Evolutionary conservation across 257 asterid genomes (phyloP), one percentile per base, ranked within the genome.

Genomic region (Capsicum baccatum): DNA sequence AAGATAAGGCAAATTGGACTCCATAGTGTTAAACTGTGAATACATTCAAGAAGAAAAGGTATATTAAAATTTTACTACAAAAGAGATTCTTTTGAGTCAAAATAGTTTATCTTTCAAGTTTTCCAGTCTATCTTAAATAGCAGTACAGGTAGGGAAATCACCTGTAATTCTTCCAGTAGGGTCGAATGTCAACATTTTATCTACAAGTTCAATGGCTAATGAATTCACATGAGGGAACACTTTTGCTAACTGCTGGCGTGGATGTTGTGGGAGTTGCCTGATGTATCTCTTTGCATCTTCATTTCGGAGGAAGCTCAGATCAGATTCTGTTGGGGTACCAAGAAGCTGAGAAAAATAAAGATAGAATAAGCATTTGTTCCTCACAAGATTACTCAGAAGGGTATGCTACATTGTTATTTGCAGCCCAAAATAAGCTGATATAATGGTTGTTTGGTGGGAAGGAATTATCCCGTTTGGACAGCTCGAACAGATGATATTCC

Each of bases 161-260:
- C 99, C 99, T 85, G 98, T 89, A 69, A 95, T 95, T 93, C 99
- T 92, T 88, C 90, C 92, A 6, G 92, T 74, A 66, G 99, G 97
- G 86, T 95, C 94, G 73, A 94, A 81, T 83, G 96, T 90, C 81
- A 97, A 90, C 99, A 97, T 97, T 86, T 91, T 97, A 62, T 97
- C 98, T 33, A 97, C 71, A 12, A 97, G 97, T 88, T 97, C 98
- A 69, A 97, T 91, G 52, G 99, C 98, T 56, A 93, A 79, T 62
- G 99, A 94, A 83, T 94, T 89, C 78, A 97, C 92, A 86, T 94
- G 98, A 71, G 98, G 94, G 90, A 97, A 97, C 64, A 87, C 89
- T 68, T 86, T 84, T 8, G 94, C 92, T 33, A 97, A 83, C 85
- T 91, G 89, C 92, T 94, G 95, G 6, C 97, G 96, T 71, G 98